Base-by-base conservation (phyloP, 176 grass and related monocot genomes). In the Cocos nucifera region DNA sequence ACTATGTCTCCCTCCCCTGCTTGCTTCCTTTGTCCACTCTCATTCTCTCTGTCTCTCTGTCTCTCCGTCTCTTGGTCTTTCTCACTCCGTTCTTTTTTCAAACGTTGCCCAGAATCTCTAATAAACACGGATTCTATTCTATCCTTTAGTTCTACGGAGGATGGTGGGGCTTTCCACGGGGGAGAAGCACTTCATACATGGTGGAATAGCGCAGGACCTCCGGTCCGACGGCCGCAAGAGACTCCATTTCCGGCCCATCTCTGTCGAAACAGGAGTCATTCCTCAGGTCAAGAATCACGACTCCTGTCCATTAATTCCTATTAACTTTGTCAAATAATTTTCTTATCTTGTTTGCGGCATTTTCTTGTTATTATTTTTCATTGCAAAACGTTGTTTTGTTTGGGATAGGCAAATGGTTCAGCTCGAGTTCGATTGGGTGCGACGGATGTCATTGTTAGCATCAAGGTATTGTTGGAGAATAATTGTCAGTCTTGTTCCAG, bases 121-220 rank as follows among this genome's bases (percentile, higher is more conserved):
- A 30, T 30, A 30, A 30, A 6, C 28, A 30, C 28, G 28, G 5
- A 30, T 30, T 30, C 28, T 30, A 6, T 30, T 30, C 28, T 30
- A 30, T 30, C 28, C 35, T 44, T 14, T 12, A 44, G 35, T 44
- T 44, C 35, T 6, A 30, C 28, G 20, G 22, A 78, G 9, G 16
- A 96, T 96, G 88, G 83, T 85, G 53, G 86, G 83, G 15, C 86
- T 90, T 18, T 95, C 90, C 17, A 68, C 70, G 29, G 90, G 83
- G 30, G 90, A 96, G 78, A 92, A 80, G 66, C 83, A 69, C 19
- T 96, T 90, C 58, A 81, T 90, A 58, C 65, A 65, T 19, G 80
- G 75, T 0, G 83, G 91, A 21, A 87, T 95, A 4, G 74, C 80
- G 17, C 78, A 90, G 30, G 83, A 95, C 55, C 62, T 95, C 32